A percentile compares a stretch with the other conserved stretches of the same genome.
phyloP scores from a whole-genome alignment of 305 asterid genomes.

The Solanum chacoense region DNA sequence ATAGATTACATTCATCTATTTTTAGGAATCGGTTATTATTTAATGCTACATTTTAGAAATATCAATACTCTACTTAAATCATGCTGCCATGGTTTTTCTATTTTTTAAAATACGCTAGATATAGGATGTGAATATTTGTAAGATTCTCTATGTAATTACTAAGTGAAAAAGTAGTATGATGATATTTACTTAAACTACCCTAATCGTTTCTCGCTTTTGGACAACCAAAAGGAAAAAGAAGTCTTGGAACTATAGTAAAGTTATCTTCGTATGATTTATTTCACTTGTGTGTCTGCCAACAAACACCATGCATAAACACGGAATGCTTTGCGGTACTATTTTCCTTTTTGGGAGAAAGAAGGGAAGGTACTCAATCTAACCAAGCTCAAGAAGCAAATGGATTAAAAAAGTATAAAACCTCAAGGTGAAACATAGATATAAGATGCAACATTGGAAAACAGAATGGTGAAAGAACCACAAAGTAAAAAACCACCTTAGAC shows the following conservation, averaged over 20 bases:
- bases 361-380: neutral
- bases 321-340: neutral
- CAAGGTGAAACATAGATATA: neutral
- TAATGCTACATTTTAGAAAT: neutral
- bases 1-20: neutral
- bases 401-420: neutral
- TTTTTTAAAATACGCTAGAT: neutral
- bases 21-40: neutral
- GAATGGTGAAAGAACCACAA: neutral
- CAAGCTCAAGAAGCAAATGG: neutral
- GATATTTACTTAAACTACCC: neutral
- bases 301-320: neutral
- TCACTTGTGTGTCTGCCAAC: neutral
- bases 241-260: neutral
- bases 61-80: neutral
- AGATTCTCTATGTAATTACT: neutral
- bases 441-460: neutral
- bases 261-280: neutral
- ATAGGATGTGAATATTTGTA: neutral
- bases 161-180: neutral
- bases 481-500: constrained; percentile 7
- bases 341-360: neutral
- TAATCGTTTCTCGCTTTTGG: neutral
- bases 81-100: neutral
- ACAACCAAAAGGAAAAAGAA: neutral